These are phyloP conservation scores for Echium plantagineum DNA, from an alignment of 257 asterid genomes.

Conservation along the genomic window DNA sequence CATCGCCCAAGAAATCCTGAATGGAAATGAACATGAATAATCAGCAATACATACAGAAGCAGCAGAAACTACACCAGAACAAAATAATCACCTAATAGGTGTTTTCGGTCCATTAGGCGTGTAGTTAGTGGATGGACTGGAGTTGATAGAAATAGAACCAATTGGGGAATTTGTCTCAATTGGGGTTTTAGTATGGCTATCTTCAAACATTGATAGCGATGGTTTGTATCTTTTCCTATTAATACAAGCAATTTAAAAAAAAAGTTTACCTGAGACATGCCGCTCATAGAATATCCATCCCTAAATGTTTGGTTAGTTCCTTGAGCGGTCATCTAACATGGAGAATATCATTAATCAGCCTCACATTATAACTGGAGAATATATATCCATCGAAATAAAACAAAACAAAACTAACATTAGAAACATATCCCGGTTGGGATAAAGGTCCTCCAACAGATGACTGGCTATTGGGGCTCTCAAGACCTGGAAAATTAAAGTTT, in stretches of 20 bases:
- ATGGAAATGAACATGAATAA: constrained; percentile 6
- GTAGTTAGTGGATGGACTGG: too few species aligned
- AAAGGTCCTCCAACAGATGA: constrained; percentile 80
- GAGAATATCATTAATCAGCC: not conserved
- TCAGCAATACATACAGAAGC: constrained; percentile 1
- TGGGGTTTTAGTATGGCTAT: too few species aligned
- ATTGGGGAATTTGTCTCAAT: too few species aligned
- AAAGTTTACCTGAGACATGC: constrained; percentile 90
- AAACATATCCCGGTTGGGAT: constrained; percentile 88
- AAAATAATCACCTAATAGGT: too few species aligned
- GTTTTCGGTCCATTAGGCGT: too few species aligned
- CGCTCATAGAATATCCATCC: constrained; percentile 83
- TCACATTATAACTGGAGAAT: not conserved
- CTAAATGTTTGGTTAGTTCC: constrained; percentile 68
- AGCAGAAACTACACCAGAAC: constrained; percentile 4
- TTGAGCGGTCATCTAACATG: constrained; percentile 35
- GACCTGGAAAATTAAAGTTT: constrained; percentile 61
- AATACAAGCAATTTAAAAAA: too few species aligned
- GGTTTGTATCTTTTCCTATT: too few species aligned
- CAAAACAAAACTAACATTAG: constrained; percentile 51
- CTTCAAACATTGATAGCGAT: too few species aligned
- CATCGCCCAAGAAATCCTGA: constrained; percentile 92
- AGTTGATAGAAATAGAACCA: too few species aligned
- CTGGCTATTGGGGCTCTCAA: constrained; percentile 83
- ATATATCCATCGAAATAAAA: not conserved